A percentile compares a stretch with the other conserved stretches of the same genome.
phyloP scores from a whole-genome alignment of 176 grass and related monocot species.

The Rhynchospora breviuscula region DNA sequence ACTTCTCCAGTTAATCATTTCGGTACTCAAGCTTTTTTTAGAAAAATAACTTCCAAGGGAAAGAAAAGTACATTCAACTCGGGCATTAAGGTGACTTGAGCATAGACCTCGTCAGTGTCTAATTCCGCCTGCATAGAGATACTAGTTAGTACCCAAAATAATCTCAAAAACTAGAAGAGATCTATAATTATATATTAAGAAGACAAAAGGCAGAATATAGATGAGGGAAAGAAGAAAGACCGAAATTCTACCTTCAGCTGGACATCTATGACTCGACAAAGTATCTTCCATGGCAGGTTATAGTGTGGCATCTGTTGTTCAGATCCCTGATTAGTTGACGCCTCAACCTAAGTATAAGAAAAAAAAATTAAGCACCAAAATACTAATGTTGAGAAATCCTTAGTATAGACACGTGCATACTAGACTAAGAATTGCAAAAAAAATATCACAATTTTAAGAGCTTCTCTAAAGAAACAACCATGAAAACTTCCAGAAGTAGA shows the following conservation, averaged over 20 bases:
- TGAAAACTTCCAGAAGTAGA: background rate
- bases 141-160: background rate
- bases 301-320: constrained; percentile 74
- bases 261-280: constrained; percentile 73
- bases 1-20: background rate
- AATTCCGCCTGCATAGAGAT: constrained; percentile 54
- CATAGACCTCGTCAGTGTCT: constrained; percentile 91
- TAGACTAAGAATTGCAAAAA: background rate
- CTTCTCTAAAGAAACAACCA: background rate
- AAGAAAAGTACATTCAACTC: constrained; percentile 40
- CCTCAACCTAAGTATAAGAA: constrained; percentile 63
- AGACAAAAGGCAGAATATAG: background rate
- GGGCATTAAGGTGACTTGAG: constrained; percentile 86
- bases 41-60: constrained; percentile 4
- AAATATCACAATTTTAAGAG: background rate
- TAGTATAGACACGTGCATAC: background rate
- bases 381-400: background rate
- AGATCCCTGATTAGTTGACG: constrained; percentile 73
- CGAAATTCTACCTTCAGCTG: constrained; percentile 55
- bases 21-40: background rate
- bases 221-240: background rate
- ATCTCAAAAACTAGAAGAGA: constrained; percentile 6
- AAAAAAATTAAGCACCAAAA: background rate
- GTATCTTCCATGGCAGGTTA: constrained; percentile 81
- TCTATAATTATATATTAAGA: background rate